Conservation (phyloP, 371 early-diverging fungal genomes). For the Rhizopus arrhizus region DNA sequence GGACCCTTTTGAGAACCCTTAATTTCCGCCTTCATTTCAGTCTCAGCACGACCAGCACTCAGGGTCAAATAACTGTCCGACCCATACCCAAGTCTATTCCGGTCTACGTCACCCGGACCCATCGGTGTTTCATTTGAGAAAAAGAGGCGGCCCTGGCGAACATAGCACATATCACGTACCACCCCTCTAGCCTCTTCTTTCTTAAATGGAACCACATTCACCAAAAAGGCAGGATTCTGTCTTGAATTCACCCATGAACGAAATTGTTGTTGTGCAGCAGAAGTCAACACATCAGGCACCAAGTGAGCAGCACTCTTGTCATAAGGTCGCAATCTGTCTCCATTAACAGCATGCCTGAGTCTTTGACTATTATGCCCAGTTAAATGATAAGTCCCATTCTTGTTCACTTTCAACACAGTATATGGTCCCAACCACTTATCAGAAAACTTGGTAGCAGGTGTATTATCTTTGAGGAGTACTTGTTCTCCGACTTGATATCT, state of each 20-base stretch:
- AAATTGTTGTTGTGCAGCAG: slow-evolving; percentile 11
- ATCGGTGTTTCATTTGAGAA: too few relatives aligned
- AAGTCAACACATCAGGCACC: slow-evolving; percentile 17
- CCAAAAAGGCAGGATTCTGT: neutral
- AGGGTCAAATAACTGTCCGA: too few relatives aligned
- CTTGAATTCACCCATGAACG: slow-evolving; percentile 17
- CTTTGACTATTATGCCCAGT: slow-evolving; percentile 14
- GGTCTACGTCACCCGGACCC: too few relatives aligned
- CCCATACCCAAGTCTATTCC: too few relatives aligned
- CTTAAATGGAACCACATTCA: neutral
- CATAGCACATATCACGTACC: neutral
- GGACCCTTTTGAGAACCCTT: too few relatives aligned
- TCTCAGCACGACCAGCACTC: too few relatives aligned
- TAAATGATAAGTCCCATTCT: slow-evolving; percentile 16
- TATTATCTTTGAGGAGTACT: slow-evolving; percentile 13
- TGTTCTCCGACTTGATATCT: slow-evolving; percentile 19
- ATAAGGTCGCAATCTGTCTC: slow-evolving; percentile 16
- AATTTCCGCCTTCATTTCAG: too few relatives aligned
- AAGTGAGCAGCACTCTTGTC: slow-evolving; percentile 3
- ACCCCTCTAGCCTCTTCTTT: neutral
- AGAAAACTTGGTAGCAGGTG: slow-evolving; percentile 13
- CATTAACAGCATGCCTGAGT: slow-evolving; percentile 17
- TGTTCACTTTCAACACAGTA: slow-evolving; percentile 5
- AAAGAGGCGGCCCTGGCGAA: too few relatives aligned
- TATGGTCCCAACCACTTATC: slow-evolving; percentile 27